Evolutionary conservation across 2,329 filamentous ascomycete genomes (phyloP), one percentile per base, ranked within the genome.

Genomic region (Monilinia aucupariae): DNA sequence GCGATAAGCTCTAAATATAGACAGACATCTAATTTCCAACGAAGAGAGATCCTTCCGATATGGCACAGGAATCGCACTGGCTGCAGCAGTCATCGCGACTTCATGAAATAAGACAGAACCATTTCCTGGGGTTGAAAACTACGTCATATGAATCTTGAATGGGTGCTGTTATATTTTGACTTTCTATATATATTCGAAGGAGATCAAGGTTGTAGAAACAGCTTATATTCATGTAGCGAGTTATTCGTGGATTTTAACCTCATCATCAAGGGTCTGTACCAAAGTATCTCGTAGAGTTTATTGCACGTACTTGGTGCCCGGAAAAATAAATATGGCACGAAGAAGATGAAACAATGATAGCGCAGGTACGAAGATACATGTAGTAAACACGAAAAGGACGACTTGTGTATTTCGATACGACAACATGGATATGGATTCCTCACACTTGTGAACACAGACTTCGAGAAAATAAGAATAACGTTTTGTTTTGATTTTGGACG

Each of bases 41-140:
- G n/a, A 4, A 58, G 8, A 56, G 20, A 5, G 25, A 47, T 25
- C 30, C 54, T 32, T 47, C 43, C 54, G 13, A 12, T 34, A 32
- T n/a, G 54, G 54, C 54, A 58, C 54, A 47, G 30, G 27, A 47
- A 47, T 47, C 34, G 41, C 27, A 25, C 30, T 47, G n/a, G 30
- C 41, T 34, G 54, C 54, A 47, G 30, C 43, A 47, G 41, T 58
- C 13, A 58, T 47, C n/a, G n/a, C 25, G 27, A 47, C 27, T 15
- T 48, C 45, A 25, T 4, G 22, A 6, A 9, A 25, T 48, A 25
- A 25, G 41, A 47, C 9, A 6, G 22, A 9, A 15, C 9, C n/a
- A 25, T 34, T 47, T 32, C 39, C 17, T 25, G 13, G n/a, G 8
- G 15, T n/a, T 13, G 48, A 37, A 34, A 20, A 15, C 22, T 47